phyloP scores from a whole-genome alignment of 2,329 filamentous ascomycete species.

The Diaporthe vaccinii region DNA sequence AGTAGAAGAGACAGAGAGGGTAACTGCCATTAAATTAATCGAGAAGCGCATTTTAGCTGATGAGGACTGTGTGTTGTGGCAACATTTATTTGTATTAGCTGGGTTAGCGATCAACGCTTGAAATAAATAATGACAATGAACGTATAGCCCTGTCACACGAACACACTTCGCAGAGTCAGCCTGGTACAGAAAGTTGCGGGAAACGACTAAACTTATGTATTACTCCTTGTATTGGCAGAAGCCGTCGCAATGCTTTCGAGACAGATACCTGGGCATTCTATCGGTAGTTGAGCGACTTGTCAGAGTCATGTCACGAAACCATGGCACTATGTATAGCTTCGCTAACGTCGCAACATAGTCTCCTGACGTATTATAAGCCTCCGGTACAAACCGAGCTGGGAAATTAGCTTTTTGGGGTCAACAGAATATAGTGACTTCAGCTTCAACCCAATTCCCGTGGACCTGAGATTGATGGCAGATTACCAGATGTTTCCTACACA shows the following conservation, averaged over 20 bases:
- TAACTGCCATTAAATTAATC: neutral
- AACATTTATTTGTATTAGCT: neutral
- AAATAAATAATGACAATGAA: neutral
- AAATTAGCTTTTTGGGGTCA: neutral
- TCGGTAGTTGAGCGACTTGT: too few species aligned
- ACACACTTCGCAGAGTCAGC: neutral
- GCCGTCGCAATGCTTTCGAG: neutral
- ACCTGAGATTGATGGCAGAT: neutral
- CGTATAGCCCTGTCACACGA: neutral
- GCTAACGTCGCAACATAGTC: slow-evolving; percentile 1
- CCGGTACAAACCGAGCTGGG: neutral
- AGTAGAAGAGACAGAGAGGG: neutral
- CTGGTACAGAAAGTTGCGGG: neutral
- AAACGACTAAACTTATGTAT: neutral
- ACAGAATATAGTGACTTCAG: neutral
- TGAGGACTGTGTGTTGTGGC: neutral
- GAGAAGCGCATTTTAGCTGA: neutral
- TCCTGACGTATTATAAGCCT: neutral
- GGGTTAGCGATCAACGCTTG: neutral
- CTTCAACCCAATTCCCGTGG: neutral
- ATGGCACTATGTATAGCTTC: neutral
- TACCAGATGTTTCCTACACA: neutral
- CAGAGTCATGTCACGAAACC: slow-evolving; percentile 7
- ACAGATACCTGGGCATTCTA: neutral
- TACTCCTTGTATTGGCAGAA: too few species aligned